Evolutionary conservation across 2,329 filamentous ascomycete genomes (phyloP), one percentile per base, ranked within the genome.

Genomic region (Pseudogymnoascus sp.): DNA sequence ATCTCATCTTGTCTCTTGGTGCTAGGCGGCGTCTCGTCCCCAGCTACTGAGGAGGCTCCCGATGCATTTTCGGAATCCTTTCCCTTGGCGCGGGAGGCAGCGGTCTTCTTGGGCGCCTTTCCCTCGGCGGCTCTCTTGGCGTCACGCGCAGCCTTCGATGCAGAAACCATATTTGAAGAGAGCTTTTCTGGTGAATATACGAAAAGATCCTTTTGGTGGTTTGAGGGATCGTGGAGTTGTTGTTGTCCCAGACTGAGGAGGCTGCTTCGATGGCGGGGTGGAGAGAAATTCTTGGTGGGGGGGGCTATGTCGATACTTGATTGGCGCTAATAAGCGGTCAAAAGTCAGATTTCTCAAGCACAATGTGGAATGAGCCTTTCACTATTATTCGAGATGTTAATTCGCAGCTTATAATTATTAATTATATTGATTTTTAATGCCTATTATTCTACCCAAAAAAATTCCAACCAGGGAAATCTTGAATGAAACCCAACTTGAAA

Each of bases 101-200:
- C 84, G 21, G 88, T 88, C 84, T 93, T 93, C 80, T 90, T 88
- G 70, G 88, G 86, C 74, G 84, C 84, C 77, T 88, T 88, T 76
- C 88, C 90, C 60, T 90, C 82, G 73, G 84, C 85, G 69, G 84
- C 84, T 81, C 86, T 87, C 81, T 88, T 88, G 65, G 86, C 86
- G 68, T 88, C 82, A 76, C 87, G 82, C 81, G 88, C 88, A 71
- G 88, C 85, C 78, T 89, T 89, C 74, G 86, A 86, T 66, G 85
- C 79, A 66, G 86, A 88, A 73, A 87, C 81, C 85, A 88, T 88
- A 49, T 75, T 85, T 78, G 65, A 43, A 61, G 12, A 23, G 60
- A 49, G n/a, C 37, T 43, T 38, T 62, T 43, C 28, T 42, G 59
- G 18, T 12, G 28, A 56, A 56, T 56, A 36, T 60, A 38, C 59